phyloP scores from a whole-genome alignment of 192 early-diverging fungal genomes.

The Phlyctochytrium planicorne region DNA sequence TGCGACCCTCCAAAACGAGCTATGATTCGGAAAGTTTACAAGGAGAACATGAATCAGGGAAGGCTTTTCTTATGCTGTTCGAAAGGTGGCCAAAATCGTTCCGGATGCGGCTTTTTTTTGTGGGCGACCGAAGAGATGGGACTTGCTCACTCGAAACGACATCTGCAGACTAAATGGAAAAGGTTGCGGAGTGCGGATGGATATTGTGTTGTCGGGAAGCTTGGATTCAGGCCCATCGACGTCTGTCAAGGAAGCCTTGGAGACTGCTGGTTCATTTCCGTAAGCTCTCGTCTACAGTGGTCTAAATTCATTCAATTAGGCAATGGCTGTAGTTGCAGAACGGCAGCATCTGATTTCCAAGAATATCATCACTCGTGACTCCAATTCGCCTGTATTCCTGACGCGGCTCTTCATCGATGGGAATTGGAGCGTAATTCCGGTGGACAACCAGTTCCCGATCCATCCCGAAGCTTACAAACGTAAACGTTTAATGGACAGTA shows the following conservation, averaged over 20 bases:
- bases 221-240: conserved; percentile 1
- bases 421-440: conserved; percentile 7
- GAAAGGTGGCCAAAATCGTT: background rate
- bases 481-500: background rate
- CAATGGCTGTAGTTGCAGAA: conserved; percentile 24
- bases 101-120: conserved; percentile 22
- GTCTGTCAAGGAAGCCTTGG: conserved; percentile 22
- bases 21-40: conserved; percentile 18
- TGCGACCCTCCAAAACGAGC: conserved; percentile 14
- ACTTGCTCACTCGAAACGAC: conserved; percentile 8
- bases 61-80: conserved; percentile 21
- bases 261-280: conserved; percentile 32
- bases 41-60: conserved; percentile 32
- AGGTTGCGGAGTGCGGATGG: conserved; percentile 9
- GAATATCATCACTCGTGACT: conserved; percentile 3
- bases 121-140: conserved; percentile 19
- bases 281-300: too few relatives aligned
- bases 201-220: background rate
- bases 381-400: background rate
- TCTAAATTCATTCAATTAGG: too few relatives aligned
- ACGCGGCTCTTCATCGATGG: conserved; percentile 24
- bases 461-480: conserved; percentile 1
- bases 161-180: conserved; percentile 11
- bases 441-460: conserved; percentile 23
- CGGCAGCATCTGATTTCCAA: conserved; percentile 10